Evolutionary conservation across 805 yeast genomes (phyloP).

Genomic region (Yarrowia sp.): DNA sequence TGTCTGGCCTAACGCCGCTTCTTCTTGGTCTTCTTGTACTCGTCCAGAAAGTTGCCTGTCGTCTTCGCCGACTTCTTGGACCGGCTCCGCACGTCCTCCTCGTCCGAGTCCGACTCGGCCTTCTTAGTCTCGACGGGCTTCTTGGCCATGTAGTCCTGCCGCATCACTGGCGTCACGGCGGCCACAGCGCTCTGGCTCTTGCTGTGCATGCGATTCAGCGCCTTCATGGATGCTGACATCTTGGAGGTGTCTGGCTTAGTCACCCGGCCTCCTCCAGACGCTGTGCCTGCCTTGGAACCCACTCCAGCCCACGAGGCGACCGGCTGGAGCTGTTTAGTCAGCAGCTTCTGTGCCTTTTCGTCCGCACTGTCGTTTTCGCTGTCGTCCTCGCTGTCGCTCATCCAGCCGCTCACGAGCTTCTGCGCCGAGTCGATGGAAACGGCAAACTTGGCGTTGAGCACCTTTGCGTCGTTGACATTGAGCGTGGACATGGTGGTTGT

Average conservation of each 20-base stretch:
- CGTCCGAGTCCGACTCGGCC: conserved; percentile 14
- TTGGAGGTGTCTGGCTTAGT: conserved; percentile 2
- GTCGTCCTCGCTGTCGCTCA: background rate
- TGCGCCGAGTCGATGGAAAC: conserved; percentile 2
- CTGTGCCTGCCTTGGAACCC: background rate
- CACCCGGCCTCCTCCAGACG: background rate
- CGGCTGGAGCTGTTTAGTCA: conserved; percentile 4
- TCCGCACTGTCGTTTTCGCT: background rate
- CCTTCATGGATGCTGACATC: conserved; percentile 23
- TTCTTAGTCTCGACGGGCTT: background rate
- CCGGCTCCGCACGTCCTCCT: conserved; percentile 2
- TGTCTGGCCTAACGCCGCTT: background rate
- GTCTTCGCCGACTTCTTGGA: conserved; percentile 4
- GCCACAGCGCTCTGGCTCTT: background rate
- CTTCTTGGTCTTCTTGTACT: conserved; percentile 17
- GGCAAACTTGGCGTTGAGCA: conserved; percentile 22
- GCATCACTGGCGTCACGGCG: background rate
- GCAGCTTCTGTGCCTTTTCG: background rate
- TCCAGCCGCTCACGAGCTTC: conserved; percentile 21
- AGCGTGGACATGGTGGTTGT: conserved; percentile 3
- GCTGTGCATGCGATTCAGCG: background rate
- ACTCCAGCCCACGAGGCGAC: conserved; percentile 25
- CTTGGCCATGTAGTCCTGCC: background rate
- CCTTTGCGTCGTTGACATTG: conserved; percentile 25
- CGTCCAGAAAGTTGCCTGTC: conserved; percentile 14